Evolutionary conservation across 345 rosid genomes (phyloP), one percentile per base, ranked within the genome.

Genomic region (Salix koriyanagi): DNA sequence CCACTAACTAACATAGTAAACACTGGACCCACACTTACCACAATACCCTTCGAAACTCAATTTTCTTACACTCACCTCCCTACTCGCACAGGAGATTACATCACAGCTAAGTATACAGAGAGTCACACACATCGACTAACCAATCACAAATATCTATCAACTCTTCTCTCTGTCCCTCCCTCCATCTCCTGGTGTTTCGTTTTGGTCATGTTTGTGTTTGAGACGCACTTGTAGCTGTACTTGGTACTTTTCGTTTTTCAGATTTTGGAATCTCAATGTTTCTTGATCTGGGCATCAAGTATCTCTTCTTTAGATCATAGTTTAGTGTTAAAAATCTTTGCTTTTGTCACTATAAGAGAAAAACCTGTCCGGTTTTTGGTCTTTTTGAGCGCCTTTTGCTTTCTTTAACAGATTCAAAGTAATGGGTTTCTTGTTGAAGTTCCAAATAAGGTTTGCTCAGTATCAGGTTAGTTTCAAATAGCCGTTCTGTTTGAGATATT

Each of bases 61-160:
- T 71, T 60, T 84, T 71, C 66, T 77, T 61, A 71, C 75, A 67
- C 36, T 37, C 2, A 58, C 48, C 52, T 10, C 15, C 72, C 7
- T 36, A n/a, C 52, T 41, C 76, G 19, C 42, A 6, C 19, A 48
- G 25, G 18, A 41, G 60, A 73, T 78, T 76, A 70, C 79, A 69
- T 32, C 46, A 15, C 34, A 56, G 23, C 48, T 8, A 5, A 77
- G 62, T 18, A 28, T 74, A 69, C 72, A 52, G 67, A 34, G 62
- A 48, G 36, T 65, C 66, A 60, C 66, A 41, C 39, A 66, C 21
- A 25, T 75, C 30, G 76, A 67, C 74, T 80, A 12, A 75, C 87
- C 87, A 82, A 84, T 84, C 87, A 77, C 83, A 83, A 73, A 86
- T 83, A 84, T 88, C 86, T 87, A 75, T 82, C 72, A 60, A 30